These are phyloP conservation scores for Solanum medicagineum DNA, from an alignment of 257 asterid species.

Conservation along the genomic window DNA sequence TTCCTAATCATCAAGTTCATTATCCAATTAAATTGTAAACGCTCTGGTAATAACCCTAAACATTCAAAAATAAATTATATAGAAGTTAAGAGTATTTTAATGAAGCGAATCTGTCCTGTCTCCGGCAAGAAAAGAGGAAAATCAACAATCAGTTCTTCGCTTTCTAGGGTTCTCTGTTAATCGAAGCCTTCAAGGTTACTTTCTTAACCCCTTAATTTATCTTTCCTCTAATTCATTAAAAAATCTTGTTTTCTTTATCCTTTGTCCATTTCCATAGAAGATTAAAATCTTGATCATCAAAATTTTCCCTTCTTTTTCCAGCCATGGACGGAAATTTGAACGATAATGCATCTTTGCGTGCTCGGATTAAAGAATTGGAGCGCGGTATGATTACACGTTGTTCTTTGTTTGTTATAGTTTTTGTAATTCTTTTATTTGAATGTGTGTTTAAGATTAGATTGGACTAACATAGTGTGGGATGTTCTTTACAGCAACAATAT, in stretches of 20 bases:
- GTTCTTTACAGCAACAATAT: neutral
- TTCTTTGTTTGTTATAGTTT: neutral
- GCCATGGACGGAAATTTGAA: constrained; percentile 49
- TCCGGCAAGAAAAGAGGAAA: neutral
- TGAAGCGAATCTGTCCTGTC: neutral
- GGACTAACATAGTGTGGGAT: neutral
- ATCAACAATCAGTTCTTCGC: neutral
- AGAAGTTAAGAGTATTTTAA: neutral
- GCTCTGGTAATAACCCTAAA: neutral
- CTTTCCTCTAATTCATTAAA: neutral
- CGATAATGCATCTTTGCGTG: constrained; percentile 31
- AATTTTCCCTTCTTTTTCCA: neutral
- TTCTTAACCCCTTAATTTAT: neutral
- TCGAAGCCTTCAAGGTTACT: neutral
- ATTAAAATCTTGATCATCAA: too few relatives aligned
- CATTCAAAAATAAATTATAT: neutral
- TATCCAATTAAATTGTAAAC: neutral
- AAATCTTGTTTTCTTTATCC: neutral
- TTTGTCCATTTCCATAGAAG: neutral
- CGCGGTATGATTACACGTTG: constrained; percentile 36
- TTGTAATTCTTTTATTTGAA: neutral
- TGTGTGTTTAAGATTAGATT: neutral
- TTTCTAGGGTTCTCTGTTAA: neutral
- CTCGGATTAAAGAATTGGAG: constrained; percentile 72
- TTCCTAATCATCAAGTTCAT: neutral